A percentile compares a stretch with the other conserved stretches of the same genome.
Evolutionary conservation across 2,329 filamentous ascomycete genomes (phyloP).

Genomic region (Neonectria hederae): DNA sequence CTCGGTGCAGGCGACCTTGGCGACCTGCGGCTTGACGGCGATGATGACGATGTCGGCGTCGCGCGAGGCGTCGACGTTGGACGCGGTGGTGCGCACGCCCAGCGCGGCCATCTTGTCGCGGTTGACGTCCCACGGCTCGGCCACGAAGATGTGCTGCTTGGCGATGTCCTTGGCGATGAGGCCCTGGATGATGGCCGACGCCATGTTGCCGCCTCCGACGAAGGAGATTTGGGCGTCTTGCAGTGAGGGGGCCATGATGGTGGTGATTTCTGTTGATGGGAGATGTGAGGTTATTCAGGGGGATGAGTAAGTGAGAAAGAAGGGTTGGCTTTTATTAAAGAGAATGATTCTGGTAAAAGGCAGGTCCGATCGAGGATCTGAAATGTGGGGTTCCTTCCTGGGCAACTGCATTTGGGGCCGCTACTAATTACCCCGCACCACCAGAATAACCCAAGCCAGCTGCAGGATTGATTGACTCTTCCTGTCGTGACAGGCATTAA

Average conservation of each 20-base stretch:
- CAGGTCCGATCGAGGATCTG: background rate
- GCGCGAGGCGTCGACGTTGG: constrained; percentile 55
- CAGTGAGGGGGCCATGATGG: constrained; percentile 44
- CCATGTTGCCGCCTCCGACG: constrained; percentile 62
- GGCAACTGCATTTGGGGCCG: background rate
- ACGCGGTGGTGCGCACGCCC: constrained; percentile 57
- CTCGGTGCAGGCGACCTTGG: constrained; percentile 58
- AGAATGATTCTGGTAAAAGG: background rate
- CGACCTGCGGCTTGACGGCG: constrained; percentile 62
- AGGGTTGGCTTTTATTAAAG: background rate
- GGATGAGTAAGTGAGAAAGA: background rate
- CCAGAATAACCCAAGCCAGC: background rate
- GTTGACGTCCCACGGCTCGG: constrained; percentile 64
- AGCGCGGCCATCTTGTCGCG: constrained; percentile 57
- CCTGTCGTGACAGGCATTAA: too few relatives aligned
- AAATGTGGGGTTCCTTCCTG: background rate
- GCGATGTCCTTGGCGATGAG: constrained; percentile 55
- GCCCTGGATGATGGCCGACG: constrained; percentile 61
- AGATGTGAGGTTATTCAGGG: background rate
- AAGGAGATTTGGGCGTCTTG: constrained; percentile 49
- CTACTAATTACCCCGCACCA: background rate
- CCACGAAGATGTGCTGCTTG: constrained; percentile 57
- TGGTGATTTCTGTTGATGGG: background rate
- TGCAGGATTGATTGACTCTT: too few relatives aligned
- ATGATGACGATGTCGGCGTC: constrained; percentile 59